These are phyloP conservation scores for Batrachochytrium dendrobatidis DNA, from an alignment of 371 early-diverging fungal genomes.

Conservation along the genomic window DNA sequence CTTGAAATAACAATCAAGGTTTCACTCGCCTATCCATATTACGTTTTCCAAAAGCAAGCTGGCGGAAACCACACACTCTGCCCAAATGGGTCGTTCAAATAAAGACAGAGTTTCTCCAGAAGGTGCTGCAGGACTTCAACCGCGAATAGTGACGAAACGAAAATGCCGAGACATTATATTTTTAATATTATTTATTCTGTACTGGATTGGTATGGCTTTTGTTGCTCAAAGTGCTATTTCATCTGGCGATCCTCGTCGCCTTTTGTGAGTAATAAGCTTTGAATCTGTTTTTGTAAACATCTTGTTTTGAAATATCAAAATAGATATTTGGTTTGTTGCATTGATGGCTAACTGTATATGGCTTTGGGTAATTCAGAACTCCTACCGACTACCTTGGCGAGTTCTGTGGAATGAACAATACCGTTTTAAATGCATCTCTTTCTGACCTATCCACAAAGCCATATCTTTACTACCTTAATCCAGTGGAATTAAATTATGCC, in stretches of 20 bases:
- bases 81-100: no score
- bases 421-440: constrained; percentile 4
- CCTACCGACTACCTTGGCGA: constrained; percentile 23
- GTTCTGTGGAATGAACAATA: constrained; percentile 21
- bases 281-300: background rate
- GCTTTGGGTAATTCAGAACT: constrained; percentile 4
- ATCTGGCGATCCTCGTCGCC: constrained; percentile 21
- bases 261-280: constrained; percentile 19
- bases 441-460: constrained; percentile 17
- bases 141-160: constrained; percentile 17
- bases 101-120: no score
- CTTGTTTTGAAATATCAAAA: background rate
- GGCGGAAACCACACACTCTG: no score
- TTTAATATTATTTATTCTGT: constrained; percentile 25
- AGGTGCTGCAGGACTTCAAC: constrained; percentile 7
- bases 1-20: no score
- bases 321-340: background rate
- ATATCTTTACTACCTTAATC: constrained; percentile 30
- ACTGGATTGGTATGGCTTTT: constrained; percentile 33
- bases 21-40: no score
- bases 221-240: constrained; percentile 25
- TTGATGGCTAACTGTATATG: background rate
- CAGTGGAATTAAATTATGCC: constrained; percentile 8
- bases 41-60: no score
- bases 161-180: constrained; percentile 28